Percentiles rank a stretch among this genome's conserved stretches.
phyloP scores from a whole-genome alignment of 164 flowering plant species.

The Malania oleifera region DNA sequence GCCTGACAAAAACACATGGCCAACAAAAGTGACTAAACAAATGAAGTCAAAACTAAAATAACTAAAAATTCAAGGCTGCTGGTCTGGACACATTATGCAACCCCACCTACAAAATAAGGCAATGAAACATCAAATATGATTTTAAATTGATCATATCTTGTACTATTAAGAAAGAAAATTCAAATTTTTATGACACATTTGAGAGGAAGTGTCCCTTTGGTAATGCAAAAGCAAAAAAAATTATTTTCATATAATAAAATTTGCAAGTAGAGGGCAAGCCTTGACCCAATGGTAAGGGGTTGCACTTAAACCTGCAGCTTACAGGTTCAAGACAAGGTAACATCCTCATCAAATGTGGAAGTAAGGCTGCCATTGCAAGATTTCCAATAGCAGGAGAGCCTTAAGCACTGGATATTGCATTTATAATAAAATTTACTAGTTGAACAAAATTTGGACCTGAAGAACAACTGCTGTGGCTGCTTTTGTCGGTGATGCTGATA shows the following conservation, averaged over 20 bases:
- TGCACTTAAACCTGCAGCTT: too few species aligned
- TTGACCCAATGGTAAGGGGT: too few species aligned
- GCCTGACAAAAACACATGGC: constrained; percentile 55
- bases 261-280: too few species aligned
- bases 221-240: not conserved
- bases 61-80: constrained; percentile 1
- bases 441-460: constrained; percentile 60
- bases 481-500: constrained; percentile 79
- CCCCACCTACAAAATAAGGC: not conserved
- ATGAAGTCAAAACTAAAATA: constrained; percentile 4
- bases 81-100: not conserved
- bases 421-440: constrained; percentile 8
- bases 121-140: not conserved
- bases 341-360: too few species aligned
- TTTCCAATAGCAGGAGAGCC: too few species aligned
- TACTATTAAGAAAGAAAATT: not conserved
- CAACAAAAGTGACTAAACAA: constrained; percentile 33
- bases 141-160: not conserved
- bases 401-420: too few species aligned
- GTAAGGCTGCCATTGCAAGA: too few species aligned
- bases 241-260: not conserved
- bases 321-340: too few species aligned
- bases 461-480: constrained; percentile 92
- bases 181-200: not conserved
- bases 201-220: not conserved